Evolutionary conservation across 176 grass and related monocot species (phyloP), one percentile per base, ranked within the genome.

Genomic region (Musa acuminata): DNA sequence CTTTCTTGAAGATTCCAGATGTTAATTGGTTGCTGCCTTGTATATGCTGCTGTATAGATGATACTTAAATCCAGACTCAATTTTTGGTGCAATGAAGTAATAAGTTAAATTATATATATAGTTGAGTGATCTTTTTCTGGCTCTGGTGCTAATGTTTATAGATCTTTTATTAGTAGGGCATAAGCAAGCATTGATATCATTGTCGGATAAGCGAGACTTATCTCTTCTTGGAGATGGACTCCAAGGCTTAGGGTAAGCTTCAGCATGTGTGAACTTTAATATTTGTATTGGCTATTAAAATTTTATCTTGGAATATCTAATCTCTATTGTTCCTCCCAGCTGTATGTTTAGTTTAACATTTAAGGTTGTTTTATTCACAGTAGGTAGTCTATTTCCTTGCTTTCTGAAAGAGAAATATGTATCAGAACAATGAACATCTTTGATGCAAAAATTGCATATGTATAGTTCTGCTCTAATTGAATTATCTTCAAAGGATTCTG

Each of bases 101-200:
- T 11, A 21, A 35, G 22, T 71, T 35, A 0, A n/a, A 22, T 3
- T 54, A 19, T 51, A 5, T 3, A 19, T 67, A 11, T 81, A 55
- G 14, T 73, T 48, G 51, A 16, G 8, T 48, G 2, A 6, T 2
- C n/a, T 11, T 14, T 64, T 9, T 1, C 1, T 62, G 21, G 12
- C 53, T 72, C n/a, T 23, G 17, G 0, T 53, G 23, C 71, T 79
- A 24, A 43, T 65, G 13, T 3, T 25, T 11, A 50, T 16, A 50
- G 1, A 64, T 9, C 8, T 68, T 1, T 51, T 82, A 62, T 10
- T 66, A 58, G 52, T 73, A 86, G 84, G 84, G 53, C 21, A 62
- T 14, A 89, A 89, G 59, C 86, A 87, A 84, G 90, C 78, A 75
- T 58, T 84, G 79, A 89, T 92, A 78, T 92, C 86, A 3, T 67